These are phyloP conservation scores for Bombardia bombarda DNA, from an alignment of 495 filamentous ascomycete genomes.

Conservation along the genomic window DNA sequence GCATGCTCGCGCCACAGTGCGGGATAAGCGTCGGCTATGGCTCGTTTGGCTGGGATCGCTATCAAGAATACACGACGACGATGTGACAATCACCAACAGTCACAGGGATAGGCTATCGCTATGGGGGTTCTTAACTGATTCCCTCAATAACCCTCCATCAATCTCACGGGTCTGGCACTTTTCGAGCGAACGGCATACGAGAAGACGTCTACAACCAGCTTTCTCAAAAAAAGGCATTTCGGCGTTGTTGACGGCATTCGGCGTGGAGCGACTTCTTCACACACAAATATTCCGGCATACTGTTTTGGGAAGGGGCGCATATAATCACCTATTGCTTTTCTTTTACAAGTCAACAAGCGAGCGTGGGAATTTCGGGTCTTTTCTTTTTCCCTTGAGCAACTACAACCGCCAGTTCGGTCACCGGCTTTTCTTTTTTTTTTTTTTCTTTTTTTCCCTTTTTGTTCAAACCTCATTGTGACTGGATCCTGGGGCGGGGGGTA, in stretches of 20 bases:
- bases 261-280: constrained; percentile 26
- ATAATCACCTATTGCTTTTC: constrained; percentile 14
- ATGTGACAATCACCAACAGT: constrained; percentile 53
- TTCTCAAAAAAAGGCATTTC: too few relatives aligned
- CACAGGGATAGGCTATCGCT: constrained; percentile 27
- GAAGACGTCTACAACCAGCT: too few relatives aligned
- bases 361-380: constrained; percentile 22
- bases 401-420: constrained; percentile 37
- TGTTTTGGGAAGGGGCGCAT: too few relatives aligned
- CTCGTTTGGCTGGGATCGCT: constrained; percentile 70
- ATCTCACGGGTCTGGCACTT: too few relatives aligned
- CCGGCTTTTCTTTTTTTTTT: constrained; percentile 17
- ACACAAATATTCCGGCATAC: too few relatives aligned
- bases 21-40: constrained; percentile 67
- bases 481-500: constrained; percentile 37
- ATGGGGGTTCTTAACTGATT: too few relatives aligned
- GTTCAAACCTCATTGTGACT: constrained; percentile 34
- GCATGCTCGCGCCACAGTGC: constrained; percentile 81
- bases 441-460: constrained; percentile 17
- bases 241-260: constrained; percentile 32
- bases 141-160: too few relatives aligned
- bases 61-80: constrained; percentile 52
- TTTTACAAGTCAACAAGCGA: constrained; percentile 32
- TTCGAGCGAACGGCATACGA: background rate
- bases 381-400: constrained; percentile 16